Evolutionary conservation across 2,329 filamentous ascomycete species (phyloP), one percentile per base, ranked within the genome.

Genomic region (Dichotomopilus funicola): DNA sequence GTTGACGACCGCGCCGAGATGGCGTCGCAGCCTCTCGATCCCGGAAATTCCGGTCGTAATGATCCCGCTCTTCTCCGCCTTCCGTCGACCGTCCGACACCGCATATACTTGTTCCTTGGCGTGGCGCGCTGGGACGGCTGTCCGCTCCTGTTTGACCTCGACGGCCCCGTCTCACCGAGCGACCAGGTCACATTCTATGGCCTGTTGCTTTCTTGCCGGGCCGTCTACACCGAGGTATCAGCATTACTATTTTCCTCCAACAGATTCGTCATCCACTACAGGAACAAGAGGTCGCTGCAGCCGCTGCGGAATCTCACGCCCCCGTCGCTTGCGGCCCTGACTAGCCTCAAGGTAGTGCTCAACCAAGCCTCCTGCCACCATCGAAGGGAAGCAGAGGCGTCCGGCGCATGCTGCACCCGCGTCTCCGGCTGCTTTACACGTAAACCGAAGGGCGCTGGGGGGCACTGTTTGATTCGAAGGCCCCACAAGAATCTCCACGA

Each of bases 261-360:
- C 47, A 8, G 47, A 38, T 49, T 49, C 47, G 36, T 49, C 47
- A 40, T 49, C 36, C 47, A 40, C 36, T 49, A 49, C 31, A 41
- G n/a, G 6, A 7, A 41, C 31, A n/a, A n/a, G 40, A 38, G 49
- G 49, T 43, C 49, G 12, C 31, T 51, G 5, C 36, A 41, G 31
- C 19, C 49, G 36, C 38, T 51, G 19, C 47, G 47, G 10, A 38
- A 37, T 11, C 36, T 49, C 35, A 40, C 47, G 3, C 13, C 47
- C 6, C 19, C 35, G 35, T 37, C 47, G 36, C 36, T 49, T 33
- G 47, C 49, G 4, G 19, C 38, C 2, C 31, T 51, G 40, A 13
- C 38, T 40, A 42, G 33, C 12, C 49, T 51, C 38, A 51, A 51
- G 12, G 43, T 51, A 3, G 40, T 51, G 12, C 27, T 51, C 38